Conservation (phyloP, 2,329 filamentous ascomycete genomes). For the Dactylellina sp. region DNA sequence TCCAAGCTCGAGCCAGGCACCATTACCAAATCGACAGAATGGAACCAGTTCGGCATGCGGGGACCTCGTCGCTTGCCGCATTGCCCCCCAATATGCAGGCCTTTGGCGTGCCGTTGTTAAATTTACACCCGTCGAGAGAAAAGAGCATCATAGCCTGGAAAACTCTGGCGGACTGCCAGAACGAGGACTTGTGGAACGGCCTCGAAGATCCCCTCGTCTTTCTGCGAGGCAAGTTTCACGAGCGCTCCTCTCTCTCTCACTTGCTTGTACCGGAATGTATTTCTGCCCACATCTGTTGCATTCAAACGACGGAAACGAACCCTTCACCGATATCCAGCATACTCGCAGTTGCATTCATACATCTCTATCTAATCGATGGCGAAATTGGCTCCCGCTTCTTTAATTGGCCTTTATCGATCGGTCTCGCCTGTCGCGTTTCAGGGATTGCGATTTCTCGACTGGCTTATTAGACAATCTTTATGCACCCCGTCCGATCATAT, state of each 20-base stretch:
- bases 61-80: neutral
- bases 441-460: conserved; percentile 19
- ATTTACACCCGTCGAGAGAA: conserved; percentile 1
- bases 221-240: conserved; percentile 47
- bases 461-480: conserved; percentile 18
- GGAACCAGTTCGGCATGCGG: neutral
- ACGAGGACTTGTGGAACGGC: conserved; percentile 34
- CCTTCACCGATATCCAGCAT: too few relatives aligned
- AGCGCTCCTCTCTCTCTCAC: too few relatives aligned
- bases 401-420: conserved; percentile 41
- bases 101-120: conserved; percentile 16
- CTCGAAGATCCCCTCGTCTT: conserved; percentile 18
- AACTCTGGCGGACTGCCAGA: conserved; percentile 51
- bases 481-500: neutral
- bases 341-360: conserved; percentile 13
- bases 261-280: too few relatives aligned
- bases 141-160: neutral
- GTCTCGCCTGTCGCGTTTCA: conserved; percentile 40
- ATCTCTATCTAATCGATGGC: conserved; percentile 51
- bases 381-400: conserved; percentile 15
- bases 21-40: neutral
- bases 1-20: conserved; percentile 22
- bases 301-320: conserved; percentile 20
- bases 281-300: neutral
- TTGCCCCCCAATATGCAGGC: neutral